Conservation (phyloP, 257 asterid species). For the Perilla frutescens region DNA sequence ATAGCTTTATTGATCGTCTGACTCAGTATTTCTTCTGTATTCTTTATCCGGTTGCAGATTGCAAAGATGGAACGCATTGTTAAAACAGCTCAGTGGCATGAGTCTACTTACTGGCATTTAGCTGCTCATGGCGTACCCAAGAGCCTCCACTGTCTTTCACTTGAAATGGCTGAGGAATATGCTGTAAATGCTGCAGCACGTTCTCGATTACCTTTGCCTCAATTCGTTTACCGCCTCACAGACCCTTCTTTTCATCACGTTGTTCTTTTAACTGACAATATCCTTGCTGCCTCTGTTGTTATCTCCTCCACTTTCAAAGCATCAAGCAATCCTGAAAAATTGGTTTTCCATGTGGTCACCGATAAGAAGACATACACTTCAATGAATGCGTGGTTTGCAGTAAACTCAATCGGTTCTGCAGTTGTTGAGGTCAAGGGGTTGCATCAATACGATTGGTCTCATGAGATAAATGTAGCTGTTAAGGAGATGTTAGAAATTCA, state of each 20-base stretch:
- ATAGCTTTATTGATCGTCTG: too few species aligned
- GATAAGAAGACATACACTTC: constrained; percentile 82
- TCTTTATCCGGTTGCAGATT: constrained; percentile 47
- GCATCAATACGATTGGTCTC: constrained; percentile 91
- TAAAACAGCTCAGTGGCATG: constrained; percentile 63
- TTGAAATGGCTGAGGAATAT: constrained; percentile 79
- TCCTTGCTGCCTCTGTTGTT: constrained; percentile 88
- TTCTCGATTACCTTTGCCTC: constrained; percentile 72
- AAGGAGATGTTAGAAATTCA: constrained; percentile 80
- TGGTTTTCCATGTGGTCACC: constrained; percentile 84
- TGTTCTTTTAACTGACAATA: constrained; percentile 84
- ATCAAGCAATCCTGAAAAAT: constrained; percentile 56
- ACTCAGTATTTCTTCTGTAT: not conserved
- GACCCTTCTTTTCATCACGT: constrained; percentile 71
- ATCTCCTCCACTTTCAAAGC: constrained; percentile 65
- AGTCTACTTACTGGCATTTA: constrained; percentile 76
- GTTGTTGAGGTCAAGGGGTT: constrained; percentile 86
- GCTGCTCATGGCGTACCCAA: constrained; percentile 81
- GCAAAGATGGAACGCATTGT: constrained; percentile 67
- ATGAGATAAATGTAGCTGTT: constrained; percentile 62
- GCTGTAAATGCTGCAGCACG: constrained; percentile 79
- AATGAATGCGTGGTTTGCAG: constrained; percentile 94
- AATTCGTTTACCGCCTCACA: constrained; percentile 61
- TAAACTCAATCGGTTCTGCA: constrained; percentile 59
- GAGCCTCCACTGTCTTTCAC: constrained; percentile 79